phyloP scores from a whole-genome alignment of 2,329 filamentous ascomycete species.

The Stagonosporopsis rhizophila region DNA sequence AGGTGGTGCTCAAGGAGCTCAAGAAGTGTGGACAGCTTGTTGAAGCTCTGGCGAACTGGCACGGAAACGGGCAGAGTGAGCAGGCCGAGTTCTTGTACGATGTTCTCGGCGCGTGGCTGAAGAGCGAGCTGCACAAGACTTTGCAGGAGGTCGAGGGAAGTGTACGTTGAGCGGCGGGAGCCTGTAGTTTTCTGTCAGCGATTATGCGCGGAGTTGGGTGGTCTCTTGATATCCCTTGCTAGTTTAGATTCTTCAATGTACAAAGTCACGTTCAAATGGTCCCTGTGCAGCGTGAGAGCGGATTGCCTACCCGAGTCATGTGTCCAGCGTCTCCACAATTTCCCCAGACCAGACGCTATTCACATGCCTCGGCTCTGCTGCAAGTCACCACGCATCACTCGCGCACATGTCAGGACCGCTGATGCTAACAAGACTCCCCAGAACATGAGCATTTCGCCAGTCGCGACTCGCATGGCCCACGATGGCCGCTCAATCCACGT shows the following conservation, averaged over 20 bases:
- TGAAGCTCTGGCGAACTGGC: conserved; percentile 40
- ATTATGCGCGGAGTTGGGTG: conserved; percentile 8
- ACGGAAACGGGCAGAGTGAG: conserved; percentile 25
- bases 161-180: conserved; percentile 1
- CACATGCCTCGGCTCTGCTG: conserved; percentile 35
- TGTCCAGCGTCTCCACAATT: conserved; percentile 8
- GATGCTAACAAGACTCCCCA: conserved; percentile 8
- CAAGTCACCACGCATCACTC: conserved; percentile 16
- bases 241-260: neutral
- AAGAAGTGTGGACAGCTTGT: conserved; percentile 39
- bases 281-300: neutral
- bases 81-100: conserved; percentile 42
- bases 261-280: neutral
- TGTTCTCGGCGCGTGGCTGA: conserved; percentile 43
- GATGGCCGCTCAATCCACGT: conserved; percentile 90
- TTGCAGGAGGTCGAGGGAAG: conserved; percentile 33
- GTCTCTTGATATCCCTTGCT: conserved; percentile 9
- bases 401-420: conserved; percentile 24
- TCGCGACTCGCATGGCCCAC: conserved; percentile 38
- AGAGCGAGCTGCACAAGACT: conserved; percentile 41
- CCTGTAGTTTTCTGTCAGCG: neutral
- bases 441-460: conserved; percentile 35
- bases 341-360: conserved; percentile 24
- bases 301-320: neutral
- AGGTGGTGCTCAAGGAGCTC: conserved; percentile 40